Evolutionary conservation across 2,329 filamentous ascomycete species (phyloP).

Genomic region (Zymoseptoria passerinii): DNA sequence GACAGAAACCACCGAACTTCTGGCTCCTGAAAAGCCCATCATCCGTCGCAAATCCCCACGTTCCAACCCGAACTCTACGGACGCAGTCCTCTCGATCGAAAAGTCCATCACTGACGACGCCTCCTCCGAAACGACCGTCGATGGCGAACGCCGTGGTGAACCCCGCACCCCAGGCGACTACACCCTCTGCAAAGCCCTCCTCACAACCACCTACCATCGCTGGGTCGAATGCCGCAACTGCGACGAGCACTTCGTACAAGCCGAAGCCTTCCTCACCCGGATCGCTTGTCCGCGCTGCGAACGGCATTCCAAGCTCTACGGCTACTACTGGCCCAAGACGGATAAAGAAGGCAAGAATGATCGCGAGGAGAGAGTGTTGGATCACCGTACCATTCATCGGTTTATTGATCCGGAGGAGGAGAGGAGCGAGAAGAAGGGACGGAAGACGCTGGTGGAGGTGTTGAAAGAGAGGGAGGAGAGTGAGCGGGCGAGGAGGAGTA

Average conservation of each 20-base stretch:
- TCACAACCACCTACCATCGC: slow-evolving; percentile 65
- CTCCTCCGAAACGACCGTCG: slow-evolving; percentile 10
- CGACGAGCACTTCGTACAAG: slow-evolving; percentile 72
- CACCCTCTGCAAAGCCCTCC: slow-evolving; percentile 65
- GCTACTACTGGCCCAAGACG: slow-evolving; percentile 93
- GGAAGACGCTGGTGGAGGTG: slow-evolving; percentile 25
- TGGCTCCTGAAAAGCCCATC: slow-evolving; percentile 6
- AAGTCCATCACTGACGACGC: slow-evolving; percentile 5
- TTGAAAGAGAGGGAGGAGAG: slow-evolving; percentile 21
- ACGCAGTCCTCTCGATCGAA: slow-evolving; percentile 24
- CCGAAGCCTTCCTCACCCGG: slow-evolving; percentile 77
- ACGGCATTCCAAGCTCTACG: slow-evolving; percentile 90
- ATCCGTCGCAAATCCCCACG: slow-evolving; percentile 11
- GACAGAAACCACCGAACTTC: slow-evolving; percentile 1
- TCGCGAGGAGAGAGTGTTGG: slow-evolving; percentile 59
- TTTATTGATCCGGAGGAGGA: slow-evolving; percentile 56
- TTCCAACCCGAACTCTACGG: slow-evolving; percentile 4
- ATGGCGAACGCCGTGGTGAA: slow-evolving; percentile 28
- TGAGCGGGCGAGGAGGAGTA: slow-evolving; percentile 5
- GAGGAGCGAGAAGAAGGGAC: slow-evolving; percentile 27
- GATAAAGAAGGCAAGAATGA: slow-evolving; percentile 69
- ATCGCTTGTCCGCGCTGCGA: slow-evolving; percentile 87
- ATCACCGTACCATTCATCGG: slow-evolving; percentile 80
- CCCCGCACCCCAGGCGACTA: slow-evolving; percentile 50
- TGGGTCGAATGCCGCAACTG: slow-evolving; percentile 91